A percentile compares a stretch with the other conserved stretches of the same genome.
These are phyloP conservation scores for Calycina herbarum DNA, from an alignment of 2,329 filamentous ascomycete genomes.

Conservation along the genomic window DNA sequence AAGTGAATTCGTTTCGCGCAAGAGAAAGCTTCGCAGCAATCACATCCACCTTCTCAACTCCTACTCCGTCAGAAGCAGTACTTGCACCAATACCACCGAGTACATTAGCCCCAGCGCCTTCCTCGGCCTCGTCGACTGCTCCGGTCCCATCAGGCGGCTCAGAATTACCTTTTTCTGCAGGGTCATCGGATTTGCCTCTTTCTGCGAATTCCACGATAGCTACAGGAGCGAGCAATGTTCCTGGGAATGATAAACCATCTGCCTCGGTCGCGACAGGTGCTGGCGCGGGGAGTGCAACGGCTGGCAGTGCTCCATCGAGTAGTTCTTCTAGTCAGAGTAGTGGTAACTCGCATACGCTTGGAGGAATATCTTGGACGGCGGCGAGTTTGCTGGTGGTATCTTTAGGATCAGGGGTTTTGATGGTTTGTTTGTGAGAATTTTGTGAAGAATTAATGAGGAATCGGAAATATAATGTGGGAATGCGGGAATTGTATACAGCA, in stretches of 20 bases:
- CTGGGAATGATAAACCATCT: not conserved
- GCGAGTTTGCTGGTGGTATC: not conserved
- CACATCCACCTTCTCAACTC: constrained; percentile 13
- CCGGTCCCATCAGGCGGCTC: too few species aligned
- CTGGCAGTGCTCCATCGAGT: not conserved
- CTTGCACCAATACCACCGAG: not conserved
- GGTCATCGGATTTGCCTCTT: too few species aligned
- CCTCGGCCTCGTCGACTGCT: not conserved
- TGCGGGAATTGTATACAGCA: not conserved
- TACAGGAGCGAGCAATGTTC: not conserved
- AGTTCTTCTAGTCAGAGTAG: not conserved
- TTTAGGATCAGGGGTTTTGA: not conserved
- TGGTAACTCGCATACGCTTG: not conserved
- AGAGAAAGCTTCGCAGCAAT: constrained; percentile 11
- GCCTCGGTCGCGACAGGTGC: not conserved
- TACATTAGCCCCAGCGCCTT: not conserved
- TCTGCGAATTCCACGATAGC: too few species aligned
- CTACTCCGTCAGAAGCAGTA: constrained; percentile 11
- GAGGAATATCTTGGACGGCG: not conserved
- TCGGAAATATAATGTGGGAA: not conserved
- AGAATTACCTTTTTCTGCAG: too few species aligned
- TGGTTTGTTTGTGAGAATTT: constrained; percentile 9
- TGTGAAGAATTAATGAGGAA: too few species aligned
- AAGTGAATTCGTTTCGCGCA: constrained; percentile 15
- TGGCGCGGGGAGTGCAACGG: not conserved